Conservation (phyloP, 129 eudicot genomes). For the Arctium lappa region DNA sequence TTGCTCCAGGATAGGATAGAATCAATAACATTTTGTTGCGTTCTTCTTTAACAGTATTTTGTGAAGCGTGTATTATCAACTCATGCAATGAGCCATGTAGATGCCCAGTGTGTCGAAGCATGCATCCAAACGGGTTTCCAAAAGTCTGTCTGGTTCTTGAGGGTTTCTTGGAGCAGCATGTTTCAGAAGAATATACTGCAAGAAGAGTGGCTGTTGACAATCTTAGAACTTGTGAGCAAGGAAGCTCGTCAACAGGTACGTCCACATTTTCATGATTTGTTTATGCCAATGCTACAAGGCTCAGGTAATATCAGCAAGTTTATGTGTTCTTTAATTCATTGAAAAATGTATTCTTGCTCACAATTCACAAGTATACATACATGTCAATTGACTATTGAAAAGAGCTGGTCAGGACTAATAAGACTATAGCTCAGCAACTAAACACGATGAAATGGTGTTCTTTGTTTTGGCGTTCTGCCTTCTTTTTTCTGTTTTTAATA, state of each 20-base stretch:
- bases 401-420: too few species aligned
- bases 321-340: background rate
- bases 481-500: too few species aligned
- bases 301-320: background rate
- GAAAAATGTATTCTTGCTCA: background rate
- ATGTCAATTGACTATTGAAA: too few species aligned
- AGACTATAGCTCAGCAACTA: too few species aligned
- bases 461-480: too few species aligned
- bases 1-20: background rate
- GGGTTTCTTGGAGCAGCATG: slow-evolving; percentile 47
- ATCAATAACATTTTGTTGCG: slow-evolving; percentile 2
- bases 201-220: slow-evolving; percentile 22
- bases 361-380: background rate
- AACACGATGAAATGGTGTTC: background rate
- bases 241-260: slow-evolving; percentile 32
- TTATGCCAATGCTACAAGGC: background rate
- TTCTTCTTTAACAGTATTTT: slow-evolving; percentile 40
- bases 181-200: slow-evolving; percentile 49
- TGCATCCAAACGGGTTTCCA: slow-evolving; percentile 60
- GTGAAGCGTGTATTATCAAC: slow-evolving; percentile 43
- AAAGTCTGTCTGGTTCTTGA: slow-evolving; percentile 52
- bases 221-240: slow-evolving; percentile 1
- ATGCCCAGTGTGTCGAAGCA: slow-evolving; percentile 50
- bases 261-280: background rate
- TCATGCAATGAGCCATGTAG: slow-evolving; percentile 29